Percentiles rank a stretch among this genome's conserved stretches.
These are phyloP conservation scores for Sporobolus alterniflorus DNA, from an alignment of 202 grass and related monocot genomes.

Conservation along the genomic window DNA sequence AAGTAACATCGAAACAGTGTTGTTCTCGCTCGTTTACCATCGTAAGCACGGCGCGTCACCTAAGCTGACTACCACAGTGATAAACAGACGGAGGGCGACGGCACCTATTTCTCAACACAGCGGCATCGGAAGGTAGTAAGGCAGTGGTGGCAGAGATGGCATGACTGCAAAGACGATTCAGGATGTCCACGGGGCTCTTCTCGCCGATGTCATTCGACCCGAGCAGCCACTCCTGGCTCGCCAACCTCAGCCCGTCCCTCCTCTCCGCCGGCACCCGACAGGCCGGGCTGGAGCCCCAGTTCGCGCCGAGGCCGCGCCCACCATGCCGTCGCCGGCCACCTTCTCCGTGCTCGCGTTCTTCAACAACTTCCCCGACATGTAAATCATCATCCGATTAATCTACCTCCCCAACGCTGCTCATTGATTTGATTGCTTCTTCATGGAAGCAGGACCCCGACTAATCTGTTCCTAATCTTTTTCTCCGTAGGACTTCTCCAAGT, in stretches of 20 bases:
- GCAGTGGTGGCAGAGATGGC: too few relatives aligned
- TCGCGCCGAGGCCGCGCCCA: constrained; percentile 58
- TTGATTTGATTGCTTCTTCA: background rate
- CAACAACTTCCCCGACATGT: constrained; percentile 54
- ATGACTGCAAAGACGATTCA: too few relatives aligned
- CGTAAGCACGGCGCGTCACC: too few relatives aligned
- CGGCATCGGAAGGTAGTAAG: too few relatives aligned
- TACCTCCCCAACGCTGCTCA: background rate
- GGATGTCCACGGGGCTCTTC: constrained; percentile 64
- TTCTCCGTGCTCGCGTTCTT: constrained; percentile 61
- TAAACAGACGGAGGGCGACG: too few relatives aligned
- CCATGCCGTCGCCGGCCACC: constrained; percentile 75
- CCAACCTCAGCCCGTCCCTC: constrained; percentile 77
- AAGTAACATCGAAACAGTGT: too few relatives aligned
- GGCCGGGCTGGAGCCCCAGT: constrained; percentile 3
- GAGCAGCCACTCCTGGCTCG: constrained; percentile 53
- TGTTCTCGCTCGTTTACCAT: too few relatives aligned
- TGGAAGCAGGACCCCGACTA: background rate
- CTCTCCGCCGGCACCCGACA: constrained; percentile 28
- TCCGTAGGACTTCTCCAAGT: too few relatives aligned
- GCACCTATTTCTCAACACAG: too few relatives aligned
- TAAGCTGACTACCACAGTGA: too few relatives aligned
- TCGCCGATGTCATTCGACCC: constrained; percentile 76
- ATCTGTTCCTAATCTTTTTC: background rate
- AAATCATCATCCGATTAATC: constrained; percentile 8